These are phyloP conservation scores for Dendrothele bispora DNA, from an alignment of 768 basidiomycete genomes.

Conservation along the genomic window DNA sequence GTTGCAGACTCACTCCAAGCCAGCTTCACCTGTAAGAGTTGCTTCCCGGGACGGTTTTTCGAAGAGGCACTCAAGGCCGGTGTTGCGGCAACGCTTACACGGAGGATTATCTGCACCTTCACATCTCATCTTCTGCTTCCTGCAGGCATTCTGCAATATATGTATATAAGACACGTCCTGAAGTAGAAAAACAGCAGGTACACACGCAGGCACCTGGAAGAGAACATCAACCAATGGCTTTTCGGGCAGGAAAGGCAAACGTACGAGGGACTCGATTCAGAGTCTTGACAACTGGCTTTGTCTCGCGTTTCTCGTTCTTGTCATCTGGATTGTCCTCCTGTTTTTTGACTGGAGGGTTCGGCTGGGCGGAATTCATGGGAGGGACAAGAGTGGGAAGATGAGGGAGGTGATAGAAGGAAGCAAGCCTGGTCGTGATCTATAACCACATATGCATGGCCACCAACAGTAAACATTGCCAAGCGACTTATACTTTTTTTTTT, in stretches of 20 bases:
- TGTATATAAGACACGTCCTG: slow-evolving; percentile 15
- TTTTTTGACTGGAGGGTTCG: slow-evolving; percentile 47
- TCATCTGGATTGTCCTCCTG: slow-evolving; percentile 55
- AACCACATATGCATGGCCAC: slow-evolving; percentile 1
- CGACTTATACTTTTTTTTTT: slow-evolving; percentile 1
- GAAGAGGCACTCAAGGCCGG: slow-evolving; percentile 89
- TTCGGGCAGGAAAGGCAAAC: slow-evolving; percentile 29
- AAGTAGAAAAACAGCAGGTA: slow-evolving; percentile 12
- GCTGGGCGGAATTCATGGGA: slow-evolving; percentile 5
- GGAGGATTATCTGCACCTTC: slow-evolving; percentile 96
- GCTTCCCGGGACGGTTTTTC: slow-evolving; percentile 91
- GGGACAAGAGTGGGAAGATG: not conserved
- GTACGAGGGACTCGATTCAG: slow-evolving; percentile 86
- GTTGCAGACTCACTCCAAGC: slow-evolving; percentile 69
- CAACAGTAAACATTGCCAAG: slow-evolving; percentile 2
- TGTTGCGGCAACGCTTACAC: slow-evolving; percentile 90
- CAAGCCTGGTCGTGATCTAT: too few relatives aligned
- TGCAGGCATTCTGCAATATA: slow-evolving; percentile 77
- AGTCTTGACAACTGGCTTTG: slow-evolving; percentile 74
- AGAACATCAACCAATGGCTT: slow-evolving; percentile 15
- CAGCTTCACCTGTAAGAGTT: slow-evolving; percentile 85
- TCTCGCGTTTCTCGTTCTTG: slow-evolving; percentile 58
- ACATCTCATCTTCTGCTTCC: slow-evolving; percentile 97
- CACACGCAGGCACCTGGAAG: slow-evolving; percentile 77
- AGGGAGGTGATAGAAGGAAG: not conserved